Evolutionary conservation across 495 filamentous ascomycete genomes (phyloP).

Genomic region (Podospora fimiseda): DNA sequence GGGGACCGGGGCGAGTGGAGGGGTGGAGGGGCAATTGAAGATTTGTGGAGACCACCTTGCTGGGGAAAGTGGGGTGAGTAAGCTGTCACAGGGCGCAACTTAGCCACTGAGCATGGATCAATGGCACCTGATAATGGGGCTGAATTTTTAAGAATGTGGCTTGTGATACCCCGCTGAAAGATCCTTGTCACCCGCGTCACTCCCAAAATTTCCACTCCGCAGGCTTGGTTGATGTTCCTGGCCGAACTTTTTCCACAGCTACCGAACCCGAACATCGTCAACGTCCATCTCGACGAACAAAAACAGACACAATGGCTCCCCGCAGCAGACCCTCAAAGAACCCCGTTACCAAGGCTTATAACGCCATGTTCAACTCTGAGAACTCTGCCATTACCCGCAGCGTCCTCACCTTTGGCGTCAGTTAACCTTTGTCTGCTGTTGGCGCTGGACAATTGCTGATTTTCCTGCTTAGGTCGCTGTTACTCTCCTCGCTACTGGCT

Average conservation of each 20-base stretch:
- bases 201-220: conserved; percentile 5
- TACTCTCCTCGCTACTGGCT: conserved; percentile 66
- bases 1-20: too few species aligned
- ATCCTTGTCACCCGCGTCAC: conserved; percentile 1
- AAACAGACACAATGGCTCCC: conserved; percentile 32
- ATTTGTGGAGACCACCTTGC: not conserved
- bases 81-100: not conserved
- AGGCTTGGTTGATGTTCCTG: not conserved
- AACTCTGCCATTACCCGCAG: conserved; percentile 71
- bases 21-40: not conserved
- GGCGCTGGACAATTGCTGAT: conserved; percentile 10
- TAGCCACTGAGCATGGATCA: not conserved
- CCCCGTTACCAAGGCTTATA: conserved; percentile 20
- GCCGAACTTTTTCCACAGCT: not conserved
- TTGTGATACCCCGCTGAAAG: not conserved
- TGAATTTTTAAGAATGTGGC: not conserved
- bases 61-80: not conserved
- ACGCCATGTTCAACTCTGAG: conserved; percentile 49
- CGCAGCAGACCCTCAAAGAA: conserved; percentile 18
- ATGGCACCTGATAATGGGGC: not conserved
- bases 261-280: not conserved
- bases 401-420: conserved; percentile 64
- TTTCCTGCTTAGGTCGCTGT: conserved; percentile 54
- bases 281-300: not conserved
- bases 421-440: conserved; percentile 26